Evolutionary conservation across 345 rosid genomes (phyloP).

Genomic region (Syzygium jambos): DNA sequence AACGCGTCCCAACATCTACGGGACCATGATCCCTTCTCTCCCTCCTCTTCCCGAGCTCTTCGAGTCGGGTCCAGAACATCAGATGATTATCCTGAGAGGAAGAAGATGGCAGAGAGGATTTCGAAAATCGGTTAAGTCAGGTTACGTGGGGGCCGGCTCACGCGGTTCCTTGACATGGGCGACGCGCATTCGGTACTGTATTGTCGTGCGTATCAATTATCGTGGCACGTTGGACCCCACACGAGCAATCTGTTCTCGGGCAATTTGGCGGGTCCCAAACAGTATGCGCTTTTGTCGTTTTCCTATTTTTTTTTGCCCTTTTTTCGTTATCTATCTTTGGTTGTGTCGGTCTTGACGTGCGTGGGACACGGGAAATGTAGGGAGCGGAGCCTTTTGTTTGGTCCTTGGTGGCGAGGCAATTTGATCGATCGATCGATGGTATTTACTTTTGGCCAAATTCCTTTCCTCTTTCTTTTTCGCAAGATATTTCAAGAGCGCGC

Average conservation of each 20-base stretch:
- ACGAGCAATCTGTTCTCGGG: not conserved
- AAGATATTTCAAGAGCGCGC: not conserved
- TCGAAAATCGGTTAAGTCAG: constrained; percentile 17
- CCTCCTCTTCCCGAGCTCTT: not conserved
- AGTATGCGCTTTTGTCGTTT: not conserved
- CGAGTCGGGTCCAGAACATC: not conserved
- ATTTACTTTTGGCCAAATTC: not conserved
- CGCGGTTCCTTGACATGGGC: constrained; percentile 25
- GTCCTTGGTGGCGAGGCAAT: not conserved
- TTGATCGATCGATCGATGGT: not conserved
- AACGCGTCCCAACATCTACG: not conserved
- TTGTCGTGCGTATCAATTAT: fast-evolving
- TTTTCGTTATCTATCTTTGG: not conserved
- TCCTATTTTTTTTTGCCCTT: not conserved
- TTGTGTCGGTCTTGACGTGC: not conserved
- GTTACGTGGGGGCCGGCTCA: constrained; percentile 9
- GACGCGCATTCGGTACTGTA: constrained; percentile 20
- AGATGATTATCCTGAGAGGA: not conserved
- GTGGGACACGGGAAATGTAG: not conserved
- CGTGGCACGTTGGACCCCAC: not conserved
- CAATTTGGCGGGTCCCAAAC: not conserved
- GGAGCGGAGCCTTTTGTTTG: not conserved
- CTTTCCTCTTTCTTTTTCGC: fast-evolving
- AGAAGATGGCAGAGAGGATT: not conserved
- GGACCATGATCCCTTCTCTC: not conserved